These are phyloP conservation scores for Alternaria brassicicola DNA, from an alignment of 2,329 filamentous ascomycete species.

Conservation along the genomic window DNA sequence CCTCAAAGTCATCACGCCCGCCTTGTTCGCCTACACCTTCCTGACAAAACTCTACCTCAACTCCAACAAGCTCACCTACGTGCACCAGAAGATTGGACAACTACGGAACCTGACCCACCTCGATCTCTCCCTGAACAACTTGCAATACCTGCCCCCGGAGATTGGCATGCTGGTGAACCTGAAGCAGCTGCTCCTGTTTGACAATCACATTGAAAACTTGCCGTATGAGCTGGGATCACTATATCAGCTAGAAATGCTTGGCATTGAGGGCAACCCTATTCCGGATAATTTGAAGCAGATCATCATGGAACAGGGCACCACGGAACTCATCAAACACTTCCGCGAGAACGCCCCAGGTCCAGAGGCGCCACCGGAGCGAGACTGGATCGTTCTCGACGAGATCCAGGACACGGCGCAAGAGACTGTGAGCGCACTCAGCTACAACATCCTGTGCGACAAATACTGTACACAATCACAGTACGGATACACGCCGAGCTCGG, in stretches of 20 bases:
- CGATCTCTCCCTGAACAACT: constrained; percentile 86
- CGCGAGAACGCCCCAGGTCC: constrained; percentile 84
- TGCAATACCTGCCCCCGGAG: constrained; percentile 82
- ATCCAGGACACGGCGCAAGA: constrained; percentile 58
- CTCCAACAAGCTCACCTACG: constrained; percentile 82
- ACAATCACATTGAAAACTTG: constrained; percentile 83
- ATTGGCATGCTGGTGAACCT: constrained; percentile 96
- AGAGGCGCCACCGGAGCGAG: constrained; percentile 74
- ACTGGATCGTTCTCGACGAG: constrained; percentile 76
- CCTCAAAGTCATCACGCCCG: constrained; percentile 76
- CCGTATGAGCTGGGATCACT: constrained; percentile 88
- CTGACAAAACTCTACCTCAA: constrained; percentile 91
- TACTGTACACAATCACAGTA: constrained; percentile 86
- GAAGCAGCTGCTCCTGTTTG: constrained; percentile 83
- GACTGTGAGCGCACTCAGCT: constrained; percentile 83
- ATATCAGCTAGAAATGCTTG: constrained; percentile 85
- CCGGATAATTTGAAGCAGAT: constrained; percentile 77
- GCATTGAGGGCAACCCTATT: constrained; percentile 89
- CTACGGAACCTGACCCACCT: constrained; percentile 81
- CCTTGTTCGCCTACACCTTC: constrained; percentile 85
- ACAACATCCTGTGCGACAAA: constrained; percentile 95
- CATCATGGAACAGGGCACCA: constrained; percentile 86
- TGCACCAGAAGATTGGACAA: constrained; percentile 83
- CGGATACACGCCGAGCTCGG: constrained; percentile 84
- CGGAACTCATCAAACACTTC: constrained; percentile 79